Evolutionary conservation across 2,329 filamentous ascomycete species (phyloP), one percentile per base, ranked within the genome.

Genomic region (Calycina herbarum): DNA sequence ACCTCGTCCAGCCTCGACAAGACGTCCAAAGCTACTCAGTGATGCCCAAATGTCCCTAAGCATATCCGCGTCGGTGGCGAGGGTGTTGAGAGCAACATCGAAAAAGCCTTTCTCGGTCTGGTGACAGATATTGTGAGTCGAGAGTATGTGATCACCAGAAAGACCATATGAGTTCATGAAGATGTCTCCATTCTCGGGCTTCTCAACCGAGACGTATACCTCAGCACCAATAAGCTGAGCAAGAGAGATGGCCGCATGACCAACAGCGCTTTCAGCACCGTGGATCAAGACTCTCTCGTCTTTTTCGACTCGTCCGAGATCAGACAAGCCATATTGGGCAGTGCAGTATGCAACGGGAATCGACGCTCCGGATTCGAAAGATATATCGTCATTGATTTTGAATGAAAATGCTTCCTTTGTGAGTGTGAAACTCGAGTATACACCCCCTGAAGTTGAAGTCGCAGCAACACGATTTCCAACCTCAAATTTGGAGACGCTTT

Each of bases 1-100:
- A 1, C 70, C 72, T 48, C 76, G 77, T 1, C 76, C 76, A 10
- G 81, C 70, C 57, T 81, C 78, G 0, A 81, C 60, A 45, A 81
- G 79, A 0, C 76, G 70, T 1, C 79, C 80, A 64, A 78, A 78
- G 0, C 64, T 67, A 3, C 76, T 74, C 0, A 81, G 57, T 61
- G 74, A 78, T 3, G 72, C 61, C 76, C 76, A 79, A 1, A 75
- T 67, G 2, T 72, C 67, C 27, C 70, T 69, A 7, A 74, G 64
- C 0, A 66, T 67, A 5, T 76, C 72, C 5, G 68, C 67, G 24
- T 72, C 60, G 11, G 72, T 61, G 1, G 70, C 64, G 51, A 42
- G 72, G 56, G 38, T 74, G 60, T 75, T 76, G 5, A 77, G 56
- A 0, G 76, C 70, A n/a, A 76, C 65, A 64, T 77, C 73, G n/a